Percentiles rank a stretch among this genome's conserved stretches.
phyloP scores from a whole-genome alignment of 257 asterid species.

The Euphrasia confusa region DNA sequence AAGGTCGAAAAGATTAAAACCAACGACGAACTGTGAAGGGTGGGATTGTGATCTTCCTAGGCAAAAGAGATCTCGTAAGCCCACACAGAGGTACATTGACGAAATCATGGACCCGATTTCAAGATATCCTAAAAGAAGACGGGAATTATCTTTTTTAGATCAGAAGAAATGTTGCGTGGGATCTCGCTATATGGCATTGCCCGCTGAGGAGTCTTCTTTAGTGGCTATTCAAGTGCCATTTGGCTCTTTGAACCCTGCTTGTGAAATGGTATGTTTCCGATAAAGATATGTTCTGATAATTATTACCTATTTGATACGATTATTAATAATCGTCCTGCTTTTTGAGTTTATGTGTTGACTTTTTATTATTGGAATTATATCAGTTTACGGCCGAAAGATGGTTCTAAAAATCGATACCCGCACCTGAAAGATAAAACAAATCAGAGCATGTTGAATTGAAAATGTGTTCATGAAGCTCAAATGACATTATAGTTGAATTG shows the following conservation, averaged over 20 bases:
- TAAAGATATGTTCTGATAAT: conserved; percentile 9
- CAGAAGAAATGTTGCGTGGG: conserved; percentile 42
- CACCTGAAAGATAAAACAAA: not conserved
- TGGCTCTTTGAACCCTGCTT: conserved; percentile 45
- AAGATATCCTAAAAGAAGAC: conserved; percentile 37
- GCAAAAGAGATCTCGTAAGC: conserved; percentile 79
- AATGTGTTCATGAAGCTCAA: too few relatives aligned
- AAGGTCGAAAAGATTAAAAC: conserved; percentile 23
- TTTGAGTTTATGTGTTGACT: too few relatives aligned
- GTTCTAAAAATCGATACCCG: not conserved
- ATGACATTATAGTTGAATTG: too few relatives aligned
- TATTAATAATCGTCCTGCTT: too few relatives aligned
- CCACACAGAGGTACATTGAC: conserved; percentile 87
- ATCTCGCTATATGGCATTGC: conserved; percentile 34
- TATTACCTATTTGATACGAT: too few relatives aligned
- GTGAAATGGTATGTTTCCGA: conserved; percentile 29
- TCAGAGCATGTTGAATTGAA: too few relatives aligned
- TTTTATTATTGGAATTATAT: not conserved
- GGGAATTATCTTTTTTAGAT: conserved; percentile 38
- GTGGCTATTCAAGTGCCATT: conserved; percentile 94
- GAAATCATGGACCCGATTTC: conserved; percentile 54
- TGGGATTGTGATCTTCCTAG: conserved; percentile 29
- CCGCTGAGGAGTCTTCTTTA: conserved; percentile 51
- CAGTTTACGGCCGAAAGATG: not conserved
- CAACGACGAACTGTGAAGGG: conserved; percentile 25